Evolutionary conservation across 2,329 filamentous ascomycete genomes (phyloP), one percentile per base, ranked within the genome.

Genomic region (Colletotrichum sansevieriae): DNA sequence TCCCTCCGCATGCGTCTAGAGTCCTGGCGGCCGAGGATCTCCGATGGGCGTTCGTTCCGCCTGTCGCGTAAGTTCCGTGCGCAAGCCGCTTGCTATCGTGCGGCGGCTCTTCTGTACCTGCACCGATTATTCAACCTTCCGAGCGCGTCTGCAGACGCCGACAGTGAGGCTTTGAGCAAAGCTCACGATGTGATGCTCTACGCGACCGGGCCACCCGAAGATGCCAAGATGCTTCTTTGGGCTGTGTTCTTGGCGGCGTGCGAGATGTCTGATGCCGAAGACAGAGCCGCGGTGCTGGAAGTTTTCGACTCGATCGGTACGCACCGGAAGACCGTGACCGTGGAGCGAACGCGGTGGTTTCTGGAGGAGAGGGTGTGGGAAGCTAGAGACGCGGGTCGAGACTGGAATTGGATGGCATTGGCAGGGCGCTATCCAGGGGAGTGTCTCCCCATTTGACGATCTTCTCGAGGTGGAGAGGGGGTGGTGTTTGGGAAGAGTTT

Each of bases 321-420:
- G 29, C 67, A 71, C 35, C 70, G 76, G 29, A 74, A 72, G 46
- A 78, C 75, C 1, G 73, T 72, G 2, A 78, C 75, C 5, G 69
- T 73, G 8, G 57, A 75, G 37, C 68, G 74, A 25, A 76, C 75
- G 37, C 71, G 66, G 29, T 44, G 39, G 6, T 78, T 78, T 25
- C 72, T 74, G 33, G 59, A 74, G 33, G 63, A 76, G 43, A 66
- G 74, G 56, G 75, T 78, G 11, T 78, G 76, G 76, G 58, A 67
- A 13, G 75, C 75, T 4, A 73, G 74, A 35, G 75, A 78, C 56
- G 59, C 51, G 2, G 74, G 73, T 0, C 41, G 54, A 12, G 71
- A 73, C 12, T 78, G 75, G 76, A 74, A 74, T 47, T 78, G 76
- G 76, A 77, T 76, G 75, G 44, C 70, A 22, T 29, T 77, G 46